Evolutionary conservation across 257 asterid genomes (phyloP).

Genomic region (Agastache rugosa): DNA sequence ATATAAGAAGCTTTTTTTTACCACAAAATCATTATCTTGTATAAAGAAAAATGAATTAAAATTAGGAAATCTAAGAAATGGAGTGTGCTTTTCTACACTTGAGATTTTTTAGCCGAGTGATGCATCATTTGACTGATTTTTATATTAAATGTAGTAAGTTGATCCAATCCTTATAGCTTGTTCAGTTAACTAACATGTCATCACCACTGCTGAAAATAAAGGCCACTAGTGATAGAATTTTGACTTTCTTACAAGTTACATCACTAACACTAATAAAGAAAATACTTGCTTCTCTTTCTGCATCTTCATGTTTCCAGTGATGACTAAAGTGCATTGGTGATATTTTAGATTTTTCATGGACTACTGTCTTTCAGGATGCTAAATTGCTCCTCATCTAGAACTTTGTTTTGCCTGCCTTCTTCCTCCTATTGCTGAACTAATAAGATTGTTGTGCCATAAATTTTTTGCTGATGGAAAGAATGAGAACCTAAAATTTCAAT

Average conservation of each 20-base stretch:
- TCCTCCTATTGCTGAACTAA: background rate
- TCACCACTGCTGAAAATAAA: constrained; percentile 27
- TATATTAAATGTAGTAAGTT: constrained; percentile 16
- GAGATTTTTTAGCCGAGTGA: background rate
- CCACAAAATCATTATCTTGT: background rate
- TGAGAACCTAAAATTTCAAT: background rate
- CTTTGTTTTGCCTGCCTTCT: constrained; percentile 21
- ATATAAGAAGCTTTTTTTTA: constrained; percentile 6
- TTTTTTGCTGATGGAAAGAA: background rate
- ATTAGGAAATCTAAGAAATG: background rate
- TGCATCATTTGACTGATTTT: background rate
- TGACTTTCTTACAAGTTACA: constrained; percentile 15
- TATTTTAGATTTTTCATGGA: background rate
- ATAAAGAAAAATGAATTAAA: background rate
- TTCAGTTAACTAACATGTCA: constrained; percentile 16
- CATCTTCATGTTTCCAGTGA: constrained; percentile 24
- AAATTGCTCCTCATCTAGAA: constrained; percentile 13
- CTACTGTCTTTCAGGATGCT: constrained; percentile 31
- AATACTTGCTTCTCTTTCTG: background rate
- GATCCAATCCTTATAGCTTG: constrained; percentile 13
- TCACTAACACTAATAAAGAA: constrained; percentile 10
- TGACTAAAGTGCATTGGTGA: constrained; percentile 27
- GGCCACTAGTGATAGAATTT: constrained; percentile 5
- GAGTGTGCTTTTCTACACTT: constrained; percentile 8
- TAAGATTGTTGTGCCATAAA: background rate